phyloP scores from a whole-genome alignment of 306 rosid genomes.

The Delonix regia region DNA sequence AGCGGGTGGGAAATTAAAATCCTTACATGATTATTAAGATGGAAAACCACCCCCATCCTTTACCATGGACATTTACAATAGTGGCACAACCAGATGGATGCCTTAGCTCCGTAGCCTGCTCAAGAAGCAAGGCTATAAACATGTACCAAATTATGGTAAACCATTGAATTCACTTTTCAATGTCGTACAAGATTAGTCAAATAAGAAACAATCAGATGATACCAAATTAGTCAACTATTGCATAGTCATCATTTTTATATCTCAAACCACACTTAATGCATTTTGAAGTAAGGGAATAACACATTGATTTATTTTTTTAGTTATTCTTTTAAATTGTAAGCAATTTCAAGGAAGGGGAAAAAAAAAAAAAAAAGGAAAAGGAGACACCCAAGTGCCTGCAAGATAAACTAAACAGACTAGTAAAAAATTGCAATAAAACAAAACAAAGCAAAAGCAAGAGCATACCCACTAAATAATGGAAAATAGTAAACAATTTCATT shows the following conservation, averaged over 20 bases:
- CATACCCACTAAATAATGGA: constrained; percentile 22
- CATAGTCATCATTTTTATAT: not conserved
- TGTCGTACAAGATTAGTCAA: not conserved
- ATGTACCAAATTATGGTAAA: not conserved
- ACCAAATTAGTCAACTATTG: not conserved
- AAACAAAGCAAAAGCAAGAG: constrained; percentile 22
- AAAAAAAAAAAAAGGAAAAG: too few species aligned
- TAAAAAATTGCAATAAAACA: not conserved
- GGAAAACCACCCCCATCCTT: constrained; percentile 86
- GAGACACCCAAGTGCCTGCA: not conserved
- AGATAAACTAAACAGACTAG: constrained; percentile 10
- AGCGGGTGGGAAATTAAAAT: constrained; percentile 18
- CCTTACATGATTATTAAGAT: constrained; percentile 62
- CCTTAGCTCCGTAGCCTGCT: constrained; percentile 74
- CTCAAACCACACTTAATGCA: not conserved
- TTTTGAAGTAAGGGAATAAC: too few species aligned
- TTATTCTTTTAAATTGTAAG: constrained; percentile 7
- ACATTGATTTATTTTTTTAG: too few species aligned
- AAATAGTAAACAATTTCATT: constrained; percentile 18
- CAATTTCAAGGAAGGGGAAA: constrained; percentile 1
- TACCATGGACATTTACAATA: constrained; percentile 52
- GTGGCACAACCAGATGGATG: constrained; percentile 96
- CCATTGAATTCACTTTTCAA: not conserved
- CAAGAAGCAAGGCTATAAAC: constrained; percentile 37
- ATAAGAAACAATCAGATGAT: not conserved